A percentile compares a stretch with the other conserved stretches of the same genome.
These are phyloP conservation scores for Venturia carpophila DNA, from an alignment of 2,329 filamentous ascomycete species.

Conservation along the genomic window DNA sequence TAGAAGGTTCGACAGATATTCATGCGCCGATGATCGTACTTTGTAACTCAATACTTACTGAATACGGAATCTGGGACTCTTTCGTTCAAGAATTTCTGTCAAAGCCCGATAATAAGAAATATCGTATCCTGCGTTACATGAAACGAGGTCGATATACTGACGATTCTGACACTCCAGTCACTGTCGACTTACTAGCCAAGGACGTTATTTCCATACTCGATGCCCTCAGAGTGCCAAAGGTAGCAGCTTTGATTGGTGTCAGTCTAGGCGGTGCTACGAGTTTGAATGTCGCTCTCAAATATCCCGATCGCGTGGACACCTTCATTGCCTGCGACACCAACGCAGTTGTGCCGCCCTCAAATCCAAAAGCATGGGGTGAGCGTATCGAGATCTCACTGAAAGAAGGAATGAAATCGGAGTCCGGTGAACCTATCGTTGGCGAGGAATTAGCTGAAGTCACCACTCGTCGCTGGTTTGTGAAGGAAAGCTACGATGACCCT, in stretches of 20 bases:
- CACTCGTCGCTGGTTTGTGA: slow-evolving; percentile 66
- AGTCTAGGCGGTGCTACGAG: slow-evolving; percentile 74
- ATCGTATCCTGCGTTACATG: slow-evolving; percentile 71
- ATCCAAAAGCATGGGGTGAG: slow-evolving; percentile 72
- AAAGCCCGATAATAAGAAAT: slow-evolving; percentile 50
- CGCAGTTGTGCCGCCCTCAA: slow-evolving; percentile 60
- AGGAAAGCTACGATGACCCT: slow-evolving; percentile 49
- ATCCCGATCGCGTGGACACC: slow-evolving; percentile 50
- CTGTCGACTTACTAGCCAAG: slow-evolving; percentile 57
- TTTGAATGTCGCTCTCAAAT: slow-evolving; percentile 61
- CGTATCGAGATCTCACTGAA: slow-evolving; percentile 60
- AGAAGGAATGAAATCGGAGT: slow-evolving; percentile 33
- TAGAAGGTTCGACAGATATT: slow-evolving; percentile 63
- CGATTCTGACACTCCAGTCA: slow-evolving; percentile 36
- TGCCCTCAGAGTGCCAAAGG: slow-evolving; percentile 58
- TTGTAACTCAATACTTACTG: slow-evolving; percentile 72
- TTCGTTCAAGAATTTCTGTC: slow-evolving; percentile 55
- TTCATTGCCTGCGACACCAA: slow-evolving; percentile 78
- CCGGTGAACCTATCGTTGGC: slow-evolving; percentile 49
- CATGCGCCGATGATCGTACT: slow-evolving; percentile 66
- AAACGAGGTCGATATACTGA: slow-evolving; percentile 58
- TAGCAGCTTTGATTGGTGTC: slow-evolving; percentile 65
- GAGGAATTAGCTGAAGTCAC: slow-evolving; percentile 60
- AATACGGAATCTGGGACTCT: slow-evolving; percentile 72
- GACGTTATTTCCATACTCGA: slow-evolving; percentile 61